A percentile compares a stretch with the other conserved stretches of the same genome.
These are phyloP conservation scores for Thuja plicata DNA, from an alignment of 83 land plant genomes.

Conservation along the genomic window DNA sequence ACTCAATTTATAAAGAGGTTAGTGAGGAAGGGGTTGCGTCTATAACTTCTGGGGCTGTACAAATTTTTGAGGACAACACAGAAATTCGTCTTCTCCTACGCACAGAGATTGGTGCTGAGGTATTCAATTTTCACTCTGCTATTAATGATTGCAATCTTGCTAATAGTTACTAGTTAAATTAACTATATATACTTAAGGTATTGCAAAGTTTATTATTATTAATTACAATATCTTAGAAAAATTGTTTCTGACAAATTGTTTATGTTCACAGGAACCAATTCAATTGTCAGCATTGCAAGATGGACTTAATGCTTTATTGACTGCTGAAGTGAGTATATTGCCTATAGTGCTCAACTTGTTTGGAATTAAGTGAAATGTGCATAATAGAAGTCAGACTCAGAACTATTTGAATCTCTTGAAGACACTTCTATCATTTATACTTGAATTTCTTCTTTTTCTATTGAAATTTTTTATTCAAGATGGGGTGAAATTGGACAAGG, in stretches of 20 bases:
- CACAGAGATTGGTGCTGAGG: slow-evolving; percentile 11
- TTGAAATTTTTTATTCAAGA: neutral
- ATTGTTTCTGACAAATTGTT: neutral
- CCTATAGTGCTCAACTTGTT: neutral
- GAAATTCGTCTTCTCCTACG: slow-evolving; percentile 17
- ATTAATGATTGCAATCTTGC: slow-evolving; percentile 1
- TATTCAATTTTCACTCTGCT: neutral
- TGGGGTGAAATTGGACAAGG: neutral
- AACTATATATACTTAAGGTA: neutral
- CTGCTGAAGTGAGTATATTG: slow-evolving; percentile 17
- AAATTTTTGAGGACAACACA: slow-evolving; percentile 15
- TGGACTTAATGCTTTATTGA: slow-evolving; percentile 16
- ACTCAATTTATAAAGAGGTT: slow-evolving; percentile 9
- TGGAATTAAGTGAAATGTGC: neutral
- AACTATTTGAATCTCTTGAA: neutral
- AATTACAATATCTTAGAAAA: neutral
- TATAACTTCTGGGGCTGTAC: slow-evolving; percentile 9
- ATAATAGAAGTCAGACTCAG: neutral
- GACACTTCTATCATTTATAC: neutral
- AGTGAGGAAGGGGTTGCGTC: slow-evolving; percentile 16
- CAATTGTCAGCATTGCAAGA: slow-evolving; percentile 10
- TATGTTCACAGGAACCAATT: slow-evolving; percentile 9
- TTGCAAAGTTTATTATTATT: neutral
- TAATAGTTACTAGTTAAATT: neutral
- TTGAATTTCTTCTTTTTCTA: neutral